Conservation (phyloP, 148 eudicot genomes). For the Persicaria maculosa region DNA sequence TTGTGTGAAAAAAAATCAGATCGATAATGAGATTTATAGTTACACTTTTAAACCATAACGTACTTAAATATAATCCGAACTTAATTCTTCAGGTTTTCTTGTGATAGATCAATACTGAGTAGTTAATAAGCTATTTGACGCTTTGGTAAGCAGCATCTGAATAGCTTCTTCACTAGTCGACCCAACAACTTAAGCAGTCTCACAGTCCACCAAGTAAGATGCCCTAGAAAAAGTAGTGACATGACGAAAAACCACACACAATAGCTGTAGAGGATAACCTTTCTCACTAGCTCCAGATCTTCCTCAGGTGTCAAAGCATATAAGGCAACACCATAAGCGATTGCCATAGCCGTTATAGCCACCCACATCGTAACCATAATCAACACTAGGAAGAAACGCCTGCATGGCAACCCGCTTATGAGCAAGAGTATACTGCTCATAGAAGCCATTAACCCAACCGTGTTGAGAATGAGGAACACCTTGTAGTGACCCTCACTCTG, state of each 20-base stretch:
- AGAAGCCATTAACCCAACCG: conserved; percentile 19
- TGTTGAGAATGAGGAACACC: not conserved
- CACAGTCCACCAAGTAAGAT: not conserved
- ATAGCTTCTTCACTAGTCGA: not conserved
- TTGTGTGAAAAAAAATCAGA: no score
- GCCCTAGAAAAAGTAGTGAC: not conserved
- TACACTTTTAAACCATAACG: no score
- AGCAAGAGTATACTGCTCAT: conserved; percentile 21
- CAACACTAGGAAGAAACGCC: conserved; percentile 15
- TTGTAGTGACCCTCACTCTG: not conserved
- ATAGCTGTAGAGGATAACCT: not conserved
- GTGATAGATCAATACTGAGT: no score
- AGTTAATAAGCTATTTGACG: no score
- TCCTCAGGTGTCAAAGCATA: not conserved
- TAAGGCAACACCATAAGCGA: conserved; percentile 4
- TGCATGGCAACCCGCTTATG: conserved; percentile 27
- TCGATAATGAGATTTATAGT: no score
- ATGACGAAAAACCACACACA: not conserved
- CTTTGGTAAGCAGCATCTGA: no score
- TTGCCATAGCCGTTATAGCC: conserved; percentile 19
- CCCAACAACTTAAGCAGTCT: not conserved
- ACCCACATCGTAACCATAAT: conserved; percentile 9
- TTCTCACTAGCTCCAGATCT: not conserved
- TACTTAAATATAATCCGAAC: no score
- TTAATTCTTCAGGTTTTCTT: no score